Conservation (phyloP, 352 stramenopile genomes). For the Phytophthora pinifolia region DNA sequence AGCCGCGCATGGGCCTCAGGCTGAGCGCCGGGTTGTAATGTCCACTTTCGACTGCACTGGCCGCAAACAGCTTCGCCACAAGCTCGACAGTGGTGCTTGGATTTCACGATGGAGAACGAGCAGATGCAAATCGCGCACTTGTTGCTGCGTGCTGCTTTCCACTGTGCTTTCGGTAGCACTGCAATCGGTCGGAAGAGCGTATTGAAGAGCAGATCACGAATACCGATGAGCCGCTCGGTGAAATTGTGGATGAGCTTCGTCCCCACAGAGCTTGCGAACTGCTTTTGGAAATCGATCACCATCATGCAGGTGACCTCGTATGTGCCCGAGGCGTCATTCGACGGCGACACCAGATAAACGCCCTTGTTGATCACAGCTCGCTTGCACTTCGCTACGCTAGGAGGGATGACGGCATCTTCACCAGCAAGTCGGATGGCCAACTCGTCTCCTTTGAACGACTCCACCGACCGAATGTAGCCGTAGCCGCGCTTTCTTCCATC, state of each 20-base stretch:
- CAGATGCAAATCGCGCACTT: conserved; percentile 69
- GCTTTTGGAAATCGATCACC: conserved; percentile 85
- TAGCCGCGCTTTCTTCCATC: conserved; percentile 71
- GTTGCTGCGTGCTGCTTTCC: conserved; percentile 58
- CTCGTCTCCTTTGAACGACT: conserved; percentile 84
- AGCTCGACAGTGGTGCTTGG: conserved; percentile 78
- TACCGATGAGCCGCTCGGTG: conserved; percentile 72
- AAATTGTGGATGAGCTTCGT: conserved; percentile 81
- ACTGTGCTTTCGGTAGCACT: conserved; percentile 56
- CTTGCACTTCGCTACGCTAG: conserved; percentile 86
- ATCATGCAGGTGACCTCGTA: conserved; percentile 88
- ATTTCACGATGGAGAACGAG: conserved; percentile 74
- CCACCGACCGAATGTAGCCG: conserved; percentile 76
- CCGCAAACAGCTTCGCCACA: conserved; percentile 82
- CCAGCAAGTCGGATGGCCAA: conserved; percentile 64
- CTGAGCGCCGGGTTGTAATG: conserved; percentile 63
- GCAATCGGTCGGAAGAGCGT: conserved; percentile 77
- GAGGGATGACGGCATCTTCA: conserved; percentile 63
- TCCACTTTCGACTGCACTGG: conserved; percentile 83
- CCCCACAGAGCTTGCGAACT: conserved; percentile 59
- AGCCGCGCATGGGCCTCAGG: conserved; percentile 69
- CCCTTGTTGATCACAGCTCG: conserved; percentile 83
- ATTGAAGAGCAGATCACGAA: conserved; percentile 83
- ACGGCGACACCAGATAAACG: conserved; percentile 62
- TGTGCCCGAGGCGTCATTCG: conserved; percentile 33